These are phyloP conservation scores for Craterostigma plantagineum DNA, from an alignment of 257 asterid species.

Conservation along the genomic window DNA sequence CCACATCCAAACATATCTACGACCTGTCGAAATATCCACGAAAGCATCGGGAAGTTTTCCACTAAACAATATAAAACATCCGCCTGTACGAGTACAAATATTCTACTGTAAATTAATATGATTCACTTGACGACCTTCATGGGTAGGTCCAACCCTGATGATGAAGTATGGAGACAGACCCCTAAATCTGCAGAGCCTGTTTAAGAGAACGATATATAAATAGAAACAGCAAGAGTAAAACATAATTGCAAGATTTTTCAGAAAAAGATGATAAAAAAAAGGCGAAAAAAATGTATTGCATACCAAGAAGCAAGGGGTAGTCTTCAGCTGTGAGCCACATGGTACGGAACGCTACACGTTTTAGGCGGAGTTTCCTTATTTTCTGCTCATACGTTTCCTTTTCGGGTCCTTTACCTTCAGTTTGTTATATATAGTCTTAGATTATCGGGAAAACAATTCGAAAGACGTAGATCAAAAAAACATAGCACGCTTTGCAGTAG, in stretches of 20 bases:
- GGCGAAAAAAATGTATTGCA: conserved; percentile 7
- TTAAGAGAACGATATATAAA: conserved; percentile 10
- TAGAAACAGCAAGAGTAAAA: conserved; percentile 1
- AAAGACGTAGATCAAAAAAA: neutral
- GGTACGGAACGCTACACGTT: conserved; percentile 89
- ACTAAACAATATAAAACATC: conserved; percentile 2
- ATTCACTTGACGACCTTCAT: conserved; percentile 61
- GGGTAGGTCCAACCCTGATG: conserved; percentile 91
- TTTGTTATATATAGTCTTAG: too few relatives aligned
- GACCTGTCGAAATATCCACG: conserved; percentile 32
- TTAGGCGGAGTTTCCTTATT: conserved; percentile 60
- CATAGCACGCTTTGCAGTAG: neutral
- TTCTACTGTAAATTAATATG: neutral
- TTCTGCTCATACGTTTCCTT: conserved; percentile 83
- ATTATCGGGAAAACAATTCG: neutral
- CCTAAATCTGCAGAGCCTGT: conserved; percentile 95
- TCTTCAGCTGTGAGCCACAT: conserved; percentile 97
- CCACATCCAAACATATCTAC: conserved; percentile 99
- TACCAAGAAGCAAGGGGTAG: conserved; percentile 94
- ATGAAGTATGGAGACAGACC: conserved; percentile 88
- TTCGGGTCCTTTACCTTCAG: conserved; percentile 93
- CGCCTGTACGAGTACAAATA: too few relatives aligned
- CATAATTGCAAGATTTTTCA: conserved; percentile 37
- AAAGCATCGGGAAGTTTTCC: conserved; percentile 9
- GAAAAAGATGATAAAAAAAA: too few relatives aligned